A percentile compares a stretch with the other conserved stretches of the same genome.
Conservation (phyloP, 2,329 filamentous ascomycete species). For the Ascochyta viciae-villosae region DNA sequence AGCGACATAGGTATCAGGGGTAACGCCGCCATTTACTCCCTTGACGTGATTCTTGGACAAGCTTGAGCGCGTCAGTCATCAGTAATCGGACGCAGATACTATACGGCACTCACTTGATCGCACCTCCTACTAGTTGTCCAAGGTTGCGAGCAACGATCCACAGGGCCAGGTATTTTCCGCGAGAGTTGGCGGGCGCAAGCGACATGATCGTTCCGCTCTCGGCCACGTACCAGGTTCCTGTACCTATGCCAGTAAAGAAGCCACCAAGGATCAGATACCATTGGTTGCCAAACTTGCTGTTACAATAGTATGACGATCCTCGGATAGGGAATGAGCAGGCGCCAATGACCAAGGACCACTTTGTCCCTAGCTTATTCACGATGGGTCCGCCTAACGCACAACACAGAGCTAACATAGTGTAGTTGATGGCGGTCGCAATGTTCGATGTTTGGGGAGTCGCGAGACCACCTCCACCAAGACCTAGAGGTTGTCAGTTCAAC, state of each 20-base stretch:
- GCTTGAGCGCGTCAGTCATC: constrained; percentile 9
- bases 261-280: constrained; percentile 50
- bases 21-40: constrained; percentile 47
- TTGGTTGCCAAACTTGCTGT: constrained; percentile 58
- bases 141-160: constrained; percentile 59
- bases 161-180: constrained; percentile 57
- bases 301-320: constrained; percentile 58
- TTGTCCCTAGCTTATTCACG: constrained; percentile 57
- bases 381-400: constrained; percentile 55
- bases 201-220: constrained; percentile 60
- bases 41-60: constrained; percentile 39
- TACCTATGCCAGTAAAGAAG: constrained; percentile 37
- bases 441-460: constrained; percentile 55
- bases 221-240: constrained; percentile 58
- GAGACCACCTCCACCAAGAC: constrained; percentile 52
- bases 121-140: constrained; percentile 57
- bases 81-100: background rate
- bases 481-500: constrained; percentile 13
- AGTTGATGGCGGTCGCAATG: constrained; percentile 45
- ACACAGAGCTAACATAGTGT: constrained; percentile 37
- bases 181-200: constrained; percentile 54
- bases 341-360: constrained; percentile 56
- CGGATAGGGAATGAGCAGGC: constrained; percentile 54
- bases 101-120: constrained; percentile 43
- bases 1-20: constrained; percentile 56